Base-by-base conservation (phyloP, 164 flowering plant species). In the Saururus chinensis region DNA sequence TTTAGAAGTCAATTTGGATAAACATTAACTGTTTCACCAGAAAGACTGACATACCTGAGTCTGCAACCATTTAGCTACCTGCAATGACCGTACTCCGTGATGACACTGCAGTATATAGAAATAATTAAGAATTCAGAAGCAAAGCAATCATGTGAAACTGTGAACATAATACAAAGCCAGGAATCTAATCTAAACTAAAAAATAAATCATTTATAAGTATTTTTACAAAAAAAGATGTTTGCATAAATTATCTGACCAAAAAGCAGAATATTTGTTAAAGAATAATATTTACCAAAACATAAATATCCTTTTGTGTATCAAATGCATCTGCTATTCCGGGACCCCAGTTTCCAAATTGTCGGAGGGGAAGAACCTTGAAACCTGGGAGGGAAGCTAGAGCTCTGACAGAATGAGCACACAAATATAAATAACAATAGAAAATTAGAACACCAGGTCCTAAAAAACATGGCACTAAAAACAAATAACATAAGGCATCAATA, bases 61-160 rank as follows among this genome's bases (percentile, higher is more conserved):
- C 75, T 85, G 95, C 82, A 92, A 73, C 92, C 93, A 92, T 69
- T 83, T 82, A 26, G 98, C 91, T 68, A 86, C 89, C 65, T 92
- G 93, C 63, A 87, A 60, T 30, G 96, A 87, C 73, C 98, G 80
- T 81, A 82, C 60, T 22, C 96, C 98, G 75, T 87, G 95, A 74
- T 92, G 96, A 76, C 98, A 92, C 98, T 92, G 82, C 70, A 73
- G 51, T 25, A 17, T 55, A 25, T 37, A 35, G 45, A 5, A 19
- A 35, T 25, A 25, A 11, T 9, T 57, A 5, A 7, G 19, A 2
- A 21, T n/a, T 20, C 22, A 20, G 5, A 20, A 54, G 23, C 57
- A 54, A 52, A 54, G 6, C n/a, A 54, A 54, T 54, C 57, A 42
- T 1, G 9, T 4, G 49, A 42, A 42, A 14, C 8, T 42, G 49